Base-by-base conservation (phyloP, 371 early-diverging fungal genomes). In the Gilbertella persicaria region DNA sequence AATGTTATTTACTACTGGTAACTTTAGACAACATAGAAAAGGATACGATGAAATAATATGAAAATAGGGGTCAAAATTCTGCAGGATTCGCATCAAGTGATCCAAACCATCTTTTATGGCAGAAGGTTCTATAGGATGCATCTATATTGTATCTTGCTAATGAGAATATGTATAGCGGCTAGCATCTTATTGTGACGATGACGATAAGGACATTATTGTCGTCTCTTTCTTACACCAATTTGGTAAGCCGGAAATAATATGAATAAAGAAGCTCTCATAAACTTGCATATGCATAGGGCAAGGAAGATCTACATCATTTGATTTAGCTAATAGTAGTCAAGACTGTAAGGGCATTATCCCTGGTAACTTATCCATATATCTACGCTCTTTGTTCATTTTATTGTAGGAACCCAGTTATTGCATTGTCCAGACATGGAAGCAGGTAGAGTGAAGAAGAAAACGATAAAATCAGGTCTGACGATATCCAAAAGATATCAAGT, bases 181-280 rank as follows among this genome's bases (percentile, higher is more conserved):
- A 4, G 67, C 68, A 5, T 56, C 64, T 5, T 90, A 88, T 64
- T 90, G 90, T 51, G 76, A 73, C 24, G 46, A 45, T 20, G 50
- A 64, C 2, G 75, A 79, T 26, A 39, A 42, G 4, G 82, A 87
- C 60, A 67, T 82, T 3, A 63, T 88, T 30, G 78, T 85, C 10
- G 40, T 90, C 26, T 74, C 85, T 6, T 88, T 87, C 52, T 55
- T 90, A 82, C 50, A 80, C 81, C 45, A 82, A 74, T 54, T 67
- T 73, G 60, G 59, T 74, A 59, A 25, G 57, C 26, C 45, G 62
- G 17, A 29, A 38, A 42, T 40, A 36, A 50, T 2, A 39, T 26
- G 9, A 30, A 60, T 44, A 50, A 55, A 39, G 24, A 41, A 47
- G 45, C 16, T 14, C 26, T 12, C 12, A 33, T 33, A 33, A 44